Conservation (phyloP, 2,329 filamentous ascomycete genomes). For the Xylogone sp. region DNA sequence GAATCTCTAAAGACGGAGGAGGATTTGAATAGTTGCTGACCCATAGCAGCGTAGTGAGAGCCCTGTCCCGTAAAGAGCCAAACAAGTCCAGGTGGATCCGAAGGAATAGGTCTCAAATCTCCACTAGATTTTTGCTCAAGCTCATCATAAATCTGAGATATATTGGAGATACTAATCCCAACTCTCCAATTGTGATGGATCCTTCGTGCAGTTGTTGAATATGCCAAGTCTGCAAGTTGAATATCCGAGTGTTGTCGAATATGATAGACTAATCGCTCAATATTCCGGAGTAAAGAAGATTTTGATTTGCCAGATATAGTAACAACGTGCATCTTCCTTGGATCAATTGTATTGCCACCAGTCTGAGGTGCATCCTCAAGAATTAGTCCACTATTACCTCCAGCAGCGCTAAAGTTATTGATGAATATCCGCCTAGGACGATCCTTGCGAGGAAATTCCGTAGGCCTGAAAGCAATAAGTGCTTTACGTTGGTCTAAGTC, state of each 20-base stretch:
- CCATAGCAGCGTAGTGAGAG: conserved; percentile 28
- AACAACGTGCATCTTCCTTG: conserved; percentile 40
- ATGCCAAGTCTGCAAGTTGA: conserved; percentile 23
- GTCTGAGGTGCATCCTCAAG: conserved; percentile 26
- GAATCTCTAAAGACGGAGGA: conserved; percentile 32
- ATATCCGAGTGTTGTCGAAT: conserved; percentile 7
- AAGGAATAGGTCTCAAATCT: conserved; percentile 30
- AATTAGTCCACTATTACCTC: conserved; percentile 28
- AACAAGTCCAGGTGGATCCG: conserved; percentile 26
- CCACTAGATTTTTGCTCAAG: conserved; percentile 45
- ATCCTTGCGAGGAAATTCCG: conserved; percentile 23
- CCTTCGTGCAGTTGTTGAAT: conserved; percentile 38
- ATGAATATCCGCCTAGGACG: conserved; percentile 28
- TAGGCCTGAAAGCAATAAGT: conserved; percentile 19
- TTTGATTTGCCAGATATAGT: conserved; percentile 42
- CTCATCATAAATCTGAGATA: conserved; percentile 42
- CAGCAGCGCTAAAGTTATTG: conserved; percentile 49
- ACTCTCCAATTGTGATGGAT: conserved; percentile 57
- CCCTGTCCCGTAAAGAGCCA: conserved; percentile 41
- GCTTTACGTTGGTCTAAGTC: conserved; percentile 32
- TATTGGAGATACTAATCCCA: conserved; percentile 39
- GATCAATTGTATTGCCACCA: conserved; percentile 33
- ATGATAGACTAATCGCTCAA: conserved; percentile 5
- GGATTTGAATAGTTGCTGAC: conserved; percentile 17
- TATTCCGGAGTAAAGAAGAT: conserved; percentile 5